phyloP scores from a whole-genome alignment of 2,329 filamentous ascomycete genomes.

The Phoma herbarum region DNA sequence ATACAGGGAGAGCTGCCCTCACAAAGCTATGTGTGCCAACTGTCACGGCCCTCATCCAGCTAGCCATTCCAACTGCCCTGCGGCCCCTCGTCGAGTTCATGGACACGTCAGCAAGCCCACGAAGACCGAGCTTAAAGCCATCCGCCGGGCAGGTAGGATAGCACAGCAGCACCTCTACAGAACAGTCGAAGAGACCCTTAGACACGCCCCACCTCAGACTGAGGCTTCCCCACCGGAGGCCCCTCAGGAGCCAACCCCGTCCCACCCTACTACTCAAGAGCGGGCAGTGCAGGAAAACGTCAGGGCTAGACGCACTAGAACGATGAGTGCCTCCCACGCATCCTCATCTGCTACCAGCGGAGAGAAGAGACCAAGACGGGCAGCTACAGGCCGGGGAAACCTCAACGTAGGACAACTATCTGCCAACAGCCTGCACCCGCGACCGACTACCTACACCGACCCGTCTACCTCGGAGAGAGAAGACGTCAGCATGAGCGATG shows the following conservation, averaged over 20 bases:
- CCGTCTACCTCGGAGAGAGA: too few species aligned
- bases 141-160: background rate
- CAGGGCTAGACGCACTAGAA: background rate
- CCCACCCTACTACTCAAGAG: background rate
- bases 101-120: background rate
- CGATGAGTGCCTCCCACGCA: background rate
- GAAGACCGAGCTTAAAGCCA: background rate
- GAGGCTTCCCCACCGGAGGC: background rate
- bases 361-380: background rate
- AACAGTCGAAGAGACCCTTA: background rate
- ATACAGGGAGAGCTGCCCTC: too few species aligned
- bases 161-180: background rate
- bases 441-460: too few species aligned
- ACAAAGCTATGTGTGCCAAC: too few species aligned
- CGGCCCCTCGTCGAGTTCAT: background rate
- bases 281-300: background rate
- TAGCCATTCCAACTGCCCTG: background rate
- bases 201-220: background rate
- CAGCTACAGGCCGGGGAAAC: background rate
- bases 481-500: too few species aligned
- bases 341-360: background rate
- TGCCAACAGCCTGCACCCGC: too few species aligned
- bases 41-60: background rate
- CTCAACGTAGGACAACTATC: background rate
- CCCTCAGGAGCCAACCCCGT: background rate